Conservation (phyloP, 495 filamentous ascomycete genomes). For the Wilcoxina mikolae region DNA sequence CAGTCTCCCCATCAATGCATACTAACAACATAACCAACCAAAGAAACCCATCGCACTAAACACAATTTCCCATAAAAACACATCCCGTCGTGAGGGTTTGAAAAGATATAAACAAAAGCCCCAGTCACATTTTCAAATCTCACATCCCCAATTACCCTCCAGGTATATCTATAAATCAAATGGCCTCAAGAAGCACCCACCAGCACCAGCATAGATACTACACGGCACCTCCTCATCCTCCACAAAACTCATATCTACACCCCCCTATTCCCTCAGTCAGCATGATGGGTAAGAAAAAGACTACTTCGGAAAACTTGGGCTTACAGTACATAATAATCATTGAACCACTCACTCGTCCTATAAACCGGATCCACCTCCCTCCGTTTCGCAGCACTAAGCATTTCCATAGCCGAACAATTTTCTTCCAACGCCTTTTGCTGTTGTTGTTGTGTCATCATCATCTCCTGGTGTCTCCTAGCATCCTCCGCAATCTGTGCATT, state of each 20-base stretch:
- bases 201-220: conserved; percentile 14
- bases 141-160: no score
- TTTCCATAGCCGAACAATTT: conserved; percentile 13
- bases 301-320: not conserved
- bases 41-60: no score
- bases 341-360: conserved; percentile 16
- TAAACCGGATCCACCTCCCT: conserved; percentile 9
- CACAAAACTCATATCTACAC: not conserved
- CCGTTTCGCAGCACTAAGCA: conserved; percentile 11
- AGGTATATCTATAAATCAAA: conserved; percentile 28
- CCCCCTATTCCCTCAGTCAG: not conserved
- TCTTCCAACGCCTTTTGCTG: conserved; percentile 11
- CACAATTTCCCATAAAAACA: no score
- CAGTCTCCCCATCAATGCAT: no score
- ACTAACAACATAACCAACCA: no score
- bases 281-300: not conserved
- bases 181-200: conserved; percentile 19
- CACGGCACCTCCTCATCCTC: conserved; percentile 16
- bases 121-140: no score
- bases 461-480: conserved; percentile 3
- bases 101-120: no score
- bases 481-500: not conserved
- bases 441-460: not conserved
- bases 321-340: conserved; percentile 26
- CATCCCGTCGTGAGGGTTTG: no score